Evolutionary conservation across 2,329 filamentous ascomycete species (phyloP), one percentile per base, ranked within the genome.

Genomic region (Biscogniauxia sp.): DNA sequence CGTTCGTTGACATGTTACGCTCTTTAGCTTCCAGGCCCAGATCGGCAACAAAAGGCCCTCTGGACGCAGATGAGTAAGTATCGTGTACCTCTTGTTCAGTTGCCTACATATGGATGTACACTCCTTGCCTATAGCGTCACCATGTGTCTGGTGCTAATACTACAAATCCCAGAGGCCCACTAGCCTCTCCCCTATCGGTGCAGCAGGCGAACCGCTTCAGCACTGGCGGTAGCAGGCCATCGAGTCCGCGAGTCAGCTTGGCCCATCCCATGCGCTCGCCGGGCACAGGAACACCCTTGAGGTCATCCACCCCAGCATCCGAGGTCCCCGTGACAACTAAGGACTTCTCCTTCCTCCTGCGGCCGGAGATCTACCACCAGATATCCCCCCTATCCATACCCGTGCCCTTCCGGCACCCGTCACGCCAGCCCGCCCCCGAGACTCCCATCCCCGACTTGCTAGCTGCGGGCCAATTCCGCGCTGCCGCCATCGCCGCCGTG

Each of bases 281-380:
- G 7, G 60, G 49, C 37, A 15, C 65, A 53, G 61, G 54, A 26
- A 55, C 66, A 11, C 60, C 67, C 17, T n/a, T 45, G 19, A 66
- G 57, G 53, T 69, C 66, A 5, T 61, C 68, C 1, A 58, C 67
- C 45, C 70, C 70, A 60, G 17, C 54, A 25, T 70, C 77, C 59
- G 73, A 79, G 56, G 71, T 59, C 63, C 72, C 68, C 59, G 69
- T 76, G 11, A 73, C 80, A n/a, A 75, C 79, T 41, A 90, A 91
- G 69, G 89, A 96, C 77, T 90, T 97, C 67, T 86, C 88, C 19
- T 94, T 90, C 73, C 86, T 97, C 53, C 84, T 95, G 11, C 86
- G 88, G 20, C 88, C 91, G 2, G 86, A 92, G 65, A 89, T 93
- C 59, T 97, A 94, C 78, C 93, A 97, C 72, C 87, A 89, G 1